Evolutionary conservation across 106 monocot species (phyloP).

Genomic region (Acorus calamus): DNA sequence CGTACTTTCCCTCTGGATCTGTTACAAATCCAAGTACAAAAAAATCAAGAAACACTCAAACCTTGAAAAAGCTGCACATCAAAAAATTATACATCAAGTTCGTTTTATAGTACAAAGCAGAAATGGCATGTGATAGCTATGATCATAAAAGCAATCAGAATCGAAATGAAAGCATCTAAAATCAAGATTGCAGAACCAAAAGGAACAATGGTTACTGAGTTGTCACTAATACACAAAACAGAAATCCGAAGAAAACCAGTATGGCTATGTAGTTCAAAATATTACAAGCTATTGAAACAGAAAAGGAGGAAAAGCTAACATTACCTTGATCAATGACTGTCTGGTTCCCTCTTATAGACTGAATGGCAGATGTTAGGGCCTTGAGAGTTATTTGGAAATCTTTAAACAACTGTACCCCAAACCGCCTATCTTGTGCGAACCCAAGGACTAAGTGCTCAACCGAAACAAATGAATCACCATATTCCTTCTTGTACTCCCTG

Average conservation of each 20-base stretch:
- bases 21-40: constrained; percentile 3
- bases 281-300: neutral
- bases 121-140: too few species aligned
- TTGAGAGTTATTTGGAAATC: constrained; percentile 71
- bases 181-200: neutral
- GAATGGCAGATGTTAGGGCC: constrained; percentile 46
- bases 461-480: constrained; percentile 88
- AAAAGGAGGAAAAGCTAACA: neutral
- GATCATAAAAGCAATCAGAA: neutral
- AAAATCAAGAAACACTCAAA: neutral
- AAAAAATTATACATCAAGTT: too few species aligned
- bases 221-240: neutral
- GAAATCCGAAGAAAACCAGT: too few species aligned
- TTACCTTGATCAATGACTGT: constrained; percentile 94
- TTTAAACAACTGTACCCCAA: constrained; percentile 86
- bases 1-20: constrained; percentile 99
- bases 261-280: neutral
- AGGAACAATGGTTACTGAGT: too few species aligned
- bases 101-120: too few species aligned
- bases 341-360: constrained; percentile 78
- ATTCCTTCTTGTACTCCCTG: constrained; percentile 81
- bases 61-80: neutral
- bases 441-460: constrained; percentile 92
- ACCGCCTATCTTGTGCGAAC: constrained; percentile 71
- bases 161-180: neutral